Evolutionary conservation across 306 rosid species (phyloP), one percentile per base, ranked within the genome.

Genomic region (Albizia julibrissin): DNA sequence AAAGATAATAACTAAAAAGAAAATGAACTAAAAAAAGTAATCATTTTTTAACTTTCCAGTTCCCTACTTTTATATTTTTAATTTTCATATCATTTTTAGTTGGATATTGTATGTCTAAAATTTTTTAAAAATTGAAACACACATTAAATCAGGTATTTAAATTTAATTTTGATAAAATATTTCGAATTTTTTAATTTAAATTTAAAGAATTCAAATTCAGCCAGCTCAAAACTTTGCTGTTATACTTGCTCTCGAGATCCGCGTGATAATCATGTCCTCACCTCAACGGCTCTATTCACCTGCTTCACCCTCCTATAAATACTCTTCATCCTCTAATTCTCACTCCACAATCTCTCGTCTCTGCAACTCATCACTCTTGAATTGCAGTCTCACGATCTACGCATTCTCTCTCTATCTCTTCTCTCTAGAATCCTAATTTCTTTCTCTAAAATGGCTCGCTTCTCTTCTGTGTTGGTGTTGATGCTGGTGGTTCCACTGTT

Each of bases 381-480:
- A 56, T 56, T 22, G 29, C 64, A 56, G 64, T 9, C 29, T 56
- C 27, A n/a, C 64, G 29, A 27, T 11, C 18, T 24, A 14, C 37
- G 3, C 13, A 18, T 7, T 29, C 7, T 40, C 34, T 19, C 21
- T 33, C 34, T 33, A 3, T 54, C 10, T 49, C 43, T 10, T 47
- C 16, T 26, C 29, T 3, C 10, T 46, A 0, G 11, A 6, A 44
- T n/a, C 9, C 6, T 6, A 33, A 27, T 18, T 24, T 3, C 12
- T 37, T 22, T 39, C 9, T 44, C 50, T 14, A 19, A 0, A 85
- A 89, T 89, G 93, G 88, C 91, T 82, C 74, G 61, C 66, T 74
- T 69, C 21, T 21, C 76, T 64, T 4, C 39, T 0, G 69, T 62
- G 34, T 7, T 79, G 12, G 49, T 88, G 70, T 21, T 88, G 5